A percentile compares a stretch with the other conserved stretches of the same genome.
These are phyloP conservation scores for Candida odintsovae DNA, from an alignment of 805 yeast species.

Conservation along the genomic window DNA sequence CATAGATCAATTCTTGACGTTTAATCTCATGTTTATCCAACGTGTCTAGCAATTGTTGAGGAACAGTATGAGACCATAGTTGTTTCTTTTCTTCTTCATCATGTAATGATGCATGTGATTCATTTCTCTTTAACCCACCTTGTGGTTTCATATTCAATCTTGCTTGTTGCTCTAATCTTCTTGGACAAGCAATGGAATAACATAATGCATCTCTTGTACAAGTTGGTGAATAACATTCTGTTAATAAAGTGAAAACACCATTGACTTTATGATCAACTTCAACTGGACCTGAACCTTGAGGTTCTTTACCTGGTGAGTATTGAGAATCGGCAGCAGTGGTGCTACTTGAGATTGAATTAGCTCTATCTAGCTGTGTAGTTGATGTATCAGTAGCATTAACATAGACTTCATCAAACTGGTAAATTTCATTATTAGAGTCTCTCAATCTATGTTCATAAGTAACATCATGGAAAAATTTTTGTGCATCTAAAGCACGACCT, in stretches of 20 bases:
- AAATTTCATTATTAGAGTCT: slow-evolving; percentile 82
- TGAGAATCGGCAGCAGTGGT: slow-evolving; percentile 10
- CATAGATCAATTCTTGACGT: slow-evolving; percentile 93
- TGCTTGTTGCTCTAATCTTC: slow-evolving; percentile 93
- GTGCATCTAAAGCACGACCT: slow-evolving; percentile 92
- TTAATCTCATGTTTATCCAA: slow-evolving; percentile 81
- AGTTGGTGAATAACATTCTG: slow-evolving; percentile 96
- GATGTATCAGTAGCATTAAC: slow-evolving; percentile 28
- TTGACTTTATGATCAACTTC: slow-evolving; percentile 42
- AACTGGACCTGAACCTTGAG: slow-evolving; percentile 10
- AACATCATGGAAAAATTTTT: slow-evolving; percentile 90
- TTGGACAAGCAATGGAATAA: slow-evolving; percentile 94
- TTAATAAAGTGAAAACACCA: slow-evolving; percentile 88
- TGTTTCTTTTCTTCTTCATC: slow-evolving; percentile 79
- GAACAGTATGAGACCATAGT: slow-evolving; percentile 91
- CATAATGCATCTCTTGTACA: slow-evolving; percentile 85
- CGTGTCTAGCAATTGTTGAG: slow-evolving; percentile 68
- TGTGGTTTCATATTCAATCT: slow-evolving; percentile 82
- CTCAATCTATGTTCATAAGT: slow-evolving; percentile 90
- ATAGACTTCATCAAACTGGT: slow-evolving; percentile 65
- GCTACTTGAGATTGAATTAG: slow-evolving; percentile 17
- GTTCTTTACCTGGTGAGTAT: slow-evolving; percentile 2
- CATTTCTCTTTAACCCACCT: slow-evolving; percentile 77
- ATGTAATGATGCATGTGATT: slow-evolving; percentile 58
- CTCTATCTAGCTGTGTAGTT: slow-evolving; percentile 28